Base-by-base conservation (phyloP, 768 basidiomycete species). In the Lactifluus rugatus region DNA sequence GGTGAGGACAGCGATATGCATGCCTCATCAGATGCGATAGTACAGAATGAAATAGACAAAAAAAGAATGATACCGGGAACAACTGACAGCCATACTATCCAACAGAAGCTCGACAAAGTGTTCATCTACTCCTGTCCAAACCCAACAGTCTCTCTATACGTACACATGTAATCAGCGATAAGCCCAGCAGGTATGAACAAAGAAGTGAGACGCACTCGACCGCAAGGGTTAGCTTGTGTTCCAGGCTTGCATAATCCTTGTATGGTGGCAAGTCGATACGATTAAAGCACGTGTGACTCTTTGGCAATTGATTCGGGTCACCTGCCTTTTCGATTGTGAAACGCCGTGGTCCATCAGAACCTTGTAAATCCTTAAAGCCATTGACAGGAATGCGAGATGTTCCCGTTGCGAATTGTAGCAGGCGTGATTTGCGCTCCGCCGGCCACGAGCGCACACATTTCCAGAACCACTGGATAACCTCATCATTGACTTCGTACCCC, bases 391-490 rank as follows among this genome's bases (percentile, higher is more conserved):
- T 94, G 62, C 95, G 87, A 13, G 92, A 94, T 11, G 94, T 97
- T 21, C 94, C 94, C 21, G 94, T 97, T 7, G 94, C 93, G 69
- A 99, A 99, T 72, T 98, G 95, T 54, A 98, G 75, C 52, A 97
- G 73, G 32, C 95, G 89, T 14, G 91, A 93, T 76, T 99, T 99
- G 73, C 94, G 87, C 76, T 99, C 96, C 0, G 95, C 85, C 11
- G 96, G 95, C 96, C 96, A 99, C 66, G 87, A 84, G 64, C 91
- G 87, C 46, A 99, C 91, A 66, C 92, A 93, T 75, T 97, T 93
- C 96, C 96, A 99, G 86, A 99, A 99, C 96, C 96, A 99, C 69
- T 97, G 93, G 56, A 99, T 94, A 48, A 94, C 90, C 67, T 95
- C 92, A 68, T 95, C 93, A 66, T 87, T 89, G 73, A 91, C 84